Evolutionary conservation across 805 yeast species (phyloP), one percentile per base, ranked within the genome.

Genomic region (Komagataella pastoris): DNA sequence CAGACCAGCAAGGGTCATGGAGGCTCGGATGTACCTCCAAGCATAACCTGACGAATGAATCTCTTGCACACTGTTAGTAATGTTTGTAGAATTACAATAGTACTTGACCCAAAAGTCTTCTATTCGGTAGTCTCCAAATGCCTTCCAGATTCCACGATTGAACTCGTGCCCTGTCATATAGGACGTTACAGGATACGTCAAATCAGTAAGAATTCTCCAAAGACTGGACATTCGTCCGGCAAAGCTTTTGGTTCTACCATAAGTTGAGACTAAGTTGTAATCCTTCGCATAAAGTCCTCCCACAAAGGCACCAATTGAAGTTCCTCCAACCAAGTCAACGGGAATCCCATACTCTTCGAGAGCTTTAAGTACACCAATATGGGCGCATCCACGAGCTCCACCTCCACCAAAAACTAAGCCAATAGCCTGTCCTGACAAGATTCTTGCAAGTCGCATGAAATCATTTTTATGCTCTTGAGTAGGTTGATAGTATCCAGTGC

Each of bases 141-240:
- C 80, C 65, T 93, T 91, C 97, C 97, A 93, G n/a, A 91, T 80
- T 49, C 99, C 98, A 57, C 98, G 74, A 65, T 91, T 91, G 66
- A 91, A 91, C 65, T 89, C 98, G 65, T 93, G 96, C 0, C 99
- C 99, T 1, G 99, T 93, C 8, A 95, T 86, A 62, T 95, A 91
- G 0, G 97, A 85, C 0, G 97, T 89, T 1, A 88, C 82, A 0
- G 99, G 99, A 65, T 90, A 85, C 0, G 99, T 91, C 59, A 93
- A 66, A 63, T 91, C 99, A 30, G 86, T 67, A 2, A 84, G 54
- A 61, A 85, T 79, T 58, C 97, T 73, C 99, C 99, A 91, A 3
- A 85, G 54, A 2, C 95, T 85, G 0, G 91, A 79, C 55, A 91
- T 72, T 58, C 98, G 74, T 12, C 82, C 83, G 2, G 95, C 77